Percentiles rank a stretch among this genome's conserved stretches.
Evolutionary conservation across 2,329 filamentous ascomycete species (phyloP).

Genomic region (Pseudofabraea citricarpa): DNA sequence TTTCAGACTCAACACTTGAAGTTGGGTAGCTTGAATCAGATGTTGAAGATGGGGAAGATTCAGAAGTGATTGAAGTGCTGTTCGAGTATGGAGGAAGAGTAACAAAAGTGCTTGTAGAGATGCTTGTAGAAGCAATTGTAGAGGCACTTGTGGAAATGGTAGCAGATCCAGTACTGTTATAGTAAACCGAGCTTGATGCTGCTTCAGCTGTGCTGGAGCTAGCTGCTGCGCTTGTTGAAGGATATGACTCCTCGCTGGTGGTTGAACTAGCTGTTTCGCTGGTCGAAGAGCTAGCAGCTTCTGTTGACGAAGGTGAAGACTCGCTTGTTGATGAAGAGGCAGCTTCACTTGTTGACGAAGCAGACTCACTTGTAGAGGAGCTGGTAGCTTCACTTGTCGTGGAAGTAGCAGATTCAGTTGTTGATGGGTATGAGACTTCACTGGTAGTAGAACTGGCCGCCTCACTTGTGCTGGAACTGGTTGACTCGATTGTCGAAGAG

Average conservation of each 20-base stretch:
- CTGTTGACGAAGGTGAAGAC: background rate
- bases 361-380: background rate
- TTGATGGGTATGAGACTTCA: background rate
- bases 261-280: background rate
- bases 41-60: too few relatives aligned
- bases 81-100: too few relatives aligned
- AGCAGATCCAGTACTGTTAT: too few relatives aligned
- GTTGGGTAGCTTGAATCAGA: background rate
- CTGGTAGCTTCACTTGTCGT: background rate
- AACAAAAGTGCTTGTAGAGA: background rate
- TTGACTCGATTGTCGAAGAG: background rate
- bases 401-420: background rate
- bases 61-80: too few relatives aligned
- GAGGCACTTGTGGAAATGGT: too few relatives aligned
- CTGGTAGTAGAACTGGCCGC: background rate
- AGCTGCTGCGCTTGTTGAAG: background rate
- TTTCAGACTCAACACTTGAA: background rate
- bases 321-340: background rate
- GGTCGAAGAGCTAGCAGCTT: background rate
- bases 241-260: background rate
- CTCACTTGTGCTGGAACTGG: background rate
- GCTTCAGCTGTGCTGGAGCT: background rate
- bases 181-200: background rate
- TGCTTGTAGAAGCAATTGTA: conserved; percentile 1
- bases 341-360: background rate